Evolutionary conservation across 495 filamentous ascomycete genomes (phyloP).

Genomic region (Ascobolus immersus): DNA sequence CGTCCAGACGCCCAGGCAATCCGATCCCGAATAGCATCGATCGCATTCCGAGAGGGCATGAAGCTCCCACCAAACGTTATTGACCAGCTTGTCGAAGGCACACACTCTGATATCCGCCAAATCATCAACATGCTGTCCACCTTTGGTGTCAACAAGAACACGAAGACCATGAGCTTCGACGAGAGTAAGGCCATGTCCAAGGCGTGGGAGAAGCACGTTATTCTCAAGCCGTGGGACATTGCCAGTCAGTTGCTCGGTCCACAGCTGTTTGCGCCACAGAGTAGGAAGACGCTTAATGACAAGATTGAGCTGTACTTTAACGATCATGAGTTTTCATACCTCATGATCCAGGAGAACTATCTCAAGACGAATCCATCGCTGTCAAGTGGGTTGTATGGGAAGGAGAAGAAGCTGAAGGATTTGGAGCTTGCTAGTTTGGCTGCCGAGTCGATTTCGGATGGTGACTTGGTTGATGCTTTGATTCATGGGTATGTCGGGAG

Average conservation of each 20-base stretch:
- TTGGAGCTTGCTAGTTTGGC: conserved; percentile 69
- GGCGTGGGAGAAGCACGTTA: conserved; percentile 89
- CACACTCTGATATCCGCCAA: conserved; percentile 82
- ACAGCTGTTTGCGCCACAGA: conserved; percentile 57
- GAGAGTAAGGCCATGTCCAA: conserved; percentile 75
- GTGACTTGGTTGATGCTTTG: conserved; percentile 89
- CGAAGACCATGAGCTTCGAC: conserved; percentile 63
- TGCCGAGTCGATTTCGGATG: conserved; percentile 86
- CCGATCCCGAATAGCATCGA: conserved; percentile 69
- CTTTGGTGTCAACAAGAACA: conserved; percentile 28
- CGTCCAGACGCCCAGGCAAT: conserved; percentile 76
- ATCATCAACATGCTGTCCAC: conserved; percentile 97
- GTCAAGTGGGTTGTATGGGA: conserved; percentile 29
- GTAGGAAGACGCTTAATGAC: conserved; percentile 70
- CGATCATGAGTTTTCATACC: conserved; percentile 81
- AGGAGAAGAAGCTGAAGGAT: conserved; percentile 46
- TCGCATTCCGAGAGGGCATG: conserved; percentile 73
- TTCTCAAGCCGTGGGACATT: conserved; percentile 97
- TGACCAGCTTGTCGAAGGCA: conserved; percentile 84
- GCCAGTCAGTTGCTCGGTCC: conserved; percentile 69
- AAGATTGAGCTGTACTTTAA: conserved; percentile 99
- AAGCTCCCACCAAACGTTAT: conserved; percentile 70
- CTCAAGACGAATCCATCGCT: conserved; percentile 50
- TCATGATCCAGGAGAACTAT: conserved; percentile 99
- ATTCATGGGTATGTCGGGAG: conserved; percentile 48